A percentile compares a stretch with the other conserved stretches of the same genome.
These are phyloP conservation scores for Geotrichum phurueaensis DNA, from an alignment of 1,139 yeast genomes.

Conservation along the genomic window DNA sequence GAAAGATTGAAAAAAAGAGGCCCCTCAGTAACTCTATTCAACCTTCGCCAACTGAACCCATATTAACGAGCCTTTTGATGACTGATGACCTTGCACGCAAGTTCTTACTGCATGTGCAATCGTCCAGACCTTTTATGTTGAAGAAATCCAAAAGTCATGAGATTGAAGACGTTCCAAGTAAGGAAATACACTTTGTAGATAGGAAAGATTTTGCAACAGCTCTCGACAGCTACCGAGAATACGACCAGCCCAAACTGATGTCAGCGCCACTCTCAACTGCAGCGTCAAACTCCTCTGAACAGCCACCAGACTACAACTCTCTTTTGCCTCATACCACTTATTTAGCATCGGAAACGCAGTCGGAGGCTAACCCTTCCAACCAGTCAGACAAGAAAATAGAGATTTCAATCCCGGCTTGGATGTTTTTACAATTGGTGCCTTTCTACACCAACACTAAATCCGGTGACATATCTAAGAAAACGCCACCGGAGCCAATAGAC, in stretches of 20 bases:
- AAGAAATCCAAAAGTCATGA: neutral
- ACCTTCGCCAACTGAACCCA: neutral
- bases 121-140: neutral
- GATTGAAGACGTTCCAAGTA: neutral
- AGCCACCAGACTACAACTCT: neutral
- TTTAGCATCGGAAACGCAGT: neutral
- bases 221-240: neutral
- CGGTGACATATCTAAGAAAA: neutral
- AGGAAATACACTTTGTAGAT: neutral
- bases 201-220: neutral
- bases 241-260: neutral
- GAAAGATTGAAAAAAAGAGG: slow-evolving; percentile 60
- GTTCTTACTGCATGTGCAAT: neutral
- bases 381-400: slow-evolving; percentile 42
- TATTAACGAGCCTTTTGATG: neutral
- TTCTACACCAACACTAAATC: slow-evolving; percentile 50
- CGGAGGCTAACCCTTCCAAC: neutral
- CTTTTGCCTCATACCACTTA: neutral
- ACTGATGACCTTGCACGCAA: neutral
- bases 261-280: neutral
- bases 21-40: neutral
- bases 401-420: slow-evolving; percentile 77
- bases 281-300: neutral
- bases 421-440: slow-evolving; percentile 70
- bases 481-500: slow-evolving; percentile 24